phyloP scores from a whole-genome alignment of 2,329 filamentous ascomycete species.

The Neopestalotiopsis sp. region DNA sequence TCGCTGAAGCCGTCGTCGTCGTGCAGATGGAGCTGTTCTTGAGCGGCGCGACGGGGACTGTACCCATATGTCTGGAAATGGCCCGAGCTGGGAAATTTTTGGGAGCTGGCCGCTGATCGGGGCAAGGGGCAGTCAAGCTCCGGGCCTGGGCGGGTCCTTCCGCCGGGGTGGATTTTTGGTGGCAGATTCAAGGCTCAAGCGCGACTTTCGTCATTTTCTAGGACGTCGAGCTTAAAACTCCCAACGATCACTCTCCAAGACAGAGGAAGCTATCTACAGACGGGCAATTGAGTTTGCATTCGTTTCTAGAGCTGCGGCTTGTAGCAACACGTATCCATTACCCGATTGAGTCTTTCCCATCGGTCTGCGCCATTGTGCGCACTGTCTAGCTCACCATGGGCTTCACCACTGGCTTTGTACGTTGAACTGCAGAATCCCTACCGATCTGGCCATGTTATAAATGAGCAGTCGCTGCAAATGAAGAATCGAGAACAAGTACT shows the following conservation, averaged over 20 bases:
- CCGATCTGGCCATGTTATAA: neutral
- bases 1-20: neutral
- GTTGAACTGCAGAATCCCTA: constrained; percentile 34
- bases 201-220: constrained; percentile 30
- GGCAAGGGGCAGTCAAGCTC: neutral
- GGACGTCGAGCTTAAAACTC: neutral
- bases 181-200: constrained; percentile 15
- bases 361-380: constrained; percentile 31
- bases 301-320: neutral
- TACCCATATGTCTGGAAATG: neutral
- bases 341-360: constrained; percentile 29
- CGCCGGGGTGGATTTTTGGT: constrained; percentile 7
- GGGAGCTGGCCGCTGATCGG: constrained; percentile 10
- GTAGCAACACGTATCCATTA: neutral
- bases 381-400: constrained; percentile 59
- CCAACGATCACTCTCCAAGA: neutral
- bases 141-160: constrained; percentile 3
- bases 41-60: neutral
- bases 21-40: neutral
- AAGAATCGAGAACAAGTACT: constrained; percentile 14
- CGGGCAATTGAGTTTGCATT: neutral
- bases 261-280: neutral
- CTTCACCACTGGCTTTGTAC: constrained; percentile 76
- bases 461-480: neutral
- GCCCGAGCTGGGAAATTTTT: constrained; percentile 15